Percentiles rank a stretch among this genome's conserved stretches.
These are phyloP conservation scores for Suillus decipiens DNA, from an alignment of 768 basidiomycete species.

Conservation along the genomic window DNA sequence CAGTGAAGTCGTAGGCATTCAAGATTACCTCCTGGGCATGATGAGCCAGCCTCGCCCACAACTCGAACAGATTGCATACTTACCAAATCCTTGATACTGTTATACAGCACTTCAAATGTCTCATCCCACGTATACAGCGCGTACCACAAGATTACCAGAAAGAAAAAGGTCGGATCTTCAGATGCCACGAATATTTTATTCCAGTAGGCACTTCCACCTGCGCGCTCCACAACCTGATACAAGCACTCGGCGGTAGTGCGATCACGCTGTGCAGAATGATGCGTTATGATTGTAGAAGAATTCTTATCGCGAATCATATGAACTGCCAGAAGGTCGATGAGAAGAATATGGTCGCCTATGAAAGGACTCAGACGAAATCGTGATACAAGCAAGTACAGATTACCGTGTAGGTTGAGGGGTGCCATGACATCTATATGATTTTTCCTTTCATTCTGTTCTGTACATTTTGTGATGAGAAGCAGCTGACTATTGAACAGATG, in stretches of 20 bases:
- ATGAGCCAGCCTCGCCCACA: not conserved
- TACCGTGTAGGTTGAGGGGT: not conserved
- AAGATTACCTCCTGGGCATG: slow-evolving; percentile 15
- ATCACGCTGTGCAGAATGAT: slow-evolving; percentile 28
- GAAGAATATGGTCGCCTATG: slow-evolving; percentile 24
- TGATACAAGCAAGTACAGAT: not conserved
- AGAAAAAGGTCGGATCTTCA: slow-evolving; percentile 49
- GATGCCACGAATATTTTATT: slow-evolving; percentile 15
- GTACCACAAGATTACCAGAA: slow-evolving; percentile 51
- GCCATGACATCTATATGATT: slow-evolving; percentile 8
- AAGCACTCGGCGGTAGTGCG: slow-evolving; percentile 31
- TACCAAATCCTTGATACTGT: slow-evolving; percentile 49
- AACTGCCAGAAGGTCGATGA: slow-evolving; percentile 40
- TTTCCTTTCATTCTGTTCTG: not conserved
- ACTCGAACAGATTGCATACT: slow-evolving; percentile 25
- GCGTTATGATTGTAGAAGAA: slow-evolving; percentile 35
- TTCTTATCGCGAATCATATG: slow-evolving; percentile 36
- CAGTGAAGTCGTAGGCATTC: slow-evolving; percentile 43
- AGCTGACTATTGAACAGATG: not conserved
- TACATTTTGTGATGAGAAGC: not conserved
- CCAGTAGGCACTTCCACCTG: slow-evolving; percentile 34
- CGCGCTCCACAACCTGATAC: slow-evolving; percentile 31
- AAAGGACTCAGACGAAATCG: not conserved
- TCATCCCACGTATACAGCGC: slow-evolving; percentile 58
- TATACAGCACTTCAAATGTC: slow-evolving; percentile 45